Conservation (phyloP, 257 asterid genomes). For the Nicotiana tomentosiformis region DNA sequence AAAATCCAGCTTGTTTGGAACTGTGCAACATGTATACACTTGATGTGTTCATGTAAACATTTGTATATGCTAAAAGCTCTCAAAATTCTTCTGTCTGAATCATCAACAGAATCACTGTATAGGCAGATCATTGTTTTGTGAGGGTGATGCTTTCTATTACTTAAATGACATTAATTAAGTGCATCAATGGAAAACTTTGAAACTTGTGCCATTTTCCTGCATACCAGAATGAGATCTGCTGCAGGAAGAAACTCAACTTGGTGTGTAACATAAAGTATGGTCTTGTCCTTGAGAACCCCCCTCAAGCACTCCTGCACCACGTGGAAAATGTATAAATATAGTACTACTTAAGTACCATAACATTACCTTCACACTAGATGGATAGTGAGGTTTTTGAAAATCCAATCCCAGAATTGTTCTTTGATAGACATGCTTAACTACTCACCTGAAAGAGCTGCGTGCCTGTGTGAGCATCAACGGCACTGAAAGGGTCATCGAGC, state of each 20-base stretch:
- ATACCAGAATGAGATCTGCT: constrained; percentile 88
- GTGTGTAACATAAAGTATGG: constrained; percentile 84
- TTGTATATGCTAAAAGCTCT: neutral
- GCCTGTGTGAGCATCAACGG: constrained; percentile 97
- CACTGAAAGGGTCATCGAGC: constrained; percentile 94
- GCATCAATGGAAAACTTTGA: neutral
- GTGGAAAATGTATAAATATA: neutral
- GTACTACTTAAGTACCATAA: neutral
- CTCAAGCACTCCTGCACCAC: constrained; percentile 73
- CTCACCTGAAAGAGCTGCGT: constrained; percentile 75
- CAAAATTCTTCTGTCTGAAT: neutral
- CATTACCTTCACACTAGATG: constrained; percentile 3
- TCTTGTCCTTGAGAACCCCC: constrained; percentile 83
- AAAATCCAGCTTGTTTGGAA: neutral
- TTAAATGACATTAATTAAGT: neutral
- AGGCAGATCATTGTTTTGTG: neutral
- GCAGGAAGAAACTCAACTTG: constrained; percentile 97
- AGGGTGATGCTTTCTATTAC: constrained; percentile 2
- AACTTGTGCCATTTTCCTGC: neutral
- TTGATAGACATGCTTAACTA: constrained; percentile 6
- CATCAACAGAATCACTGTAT: neutral
- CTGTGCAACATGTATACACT: neutral
- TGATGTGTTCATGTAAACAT: neutral
- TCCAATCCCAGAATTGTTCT: neutral
- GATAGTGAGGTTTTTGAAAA: neutral